Conservation (phyloP, 2,329 filamentous ascomycete species). For the Lasiodiplodia sp. region DNA sequence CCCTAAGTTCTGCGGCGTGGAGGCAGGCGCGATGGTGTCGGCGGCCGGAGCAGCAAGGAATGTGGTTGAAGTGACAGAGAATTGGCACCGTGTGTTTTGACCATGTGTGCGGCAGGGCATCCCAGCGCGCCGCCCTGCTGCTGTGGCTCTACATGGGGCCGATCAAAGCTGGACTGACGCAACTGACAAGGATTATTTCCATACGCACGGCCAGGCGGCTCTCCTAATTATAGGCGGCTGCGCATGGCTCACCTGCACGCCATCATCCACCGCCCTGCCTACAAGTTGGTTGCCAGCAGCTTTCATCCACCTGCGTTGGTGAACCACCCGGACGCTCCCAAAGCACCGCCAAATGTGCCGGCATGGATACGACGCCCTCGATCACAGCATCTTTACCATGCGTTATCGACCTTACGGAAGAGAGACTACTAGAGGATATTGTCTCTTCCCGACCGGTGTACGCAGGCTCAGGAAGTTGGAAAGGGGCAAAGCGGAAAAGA, state of each 20-base stretch:
- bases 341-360: background rate
- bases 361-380: background rate
- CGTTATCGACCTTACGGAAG: background rate
- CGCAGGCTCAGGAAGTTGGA: too few relatives aligned
- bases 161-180: too few relatives aligned
- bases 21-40: slow-evolving; percentile 24
- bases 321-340: background rate
- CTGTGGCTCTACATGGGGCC: too few relatives aligned
- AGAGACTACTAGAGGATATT: background rate
- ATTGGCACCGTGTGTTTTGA: slow-evolving; percentile 22
- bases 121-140: too few relatives aligned
- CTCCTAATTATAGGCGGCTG: slow-evolving; percentile 9
- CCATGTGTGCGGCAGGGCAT: slow-evolving; percentile 2
- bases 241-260: background rate
- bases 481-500: background rate
- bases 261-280: background rate
- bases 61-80: slow-evolving; percentile 21
- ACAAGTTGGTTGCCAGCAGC: too few relatives aligned
- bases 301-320: background rate
- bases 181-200: too few relatives aligned
- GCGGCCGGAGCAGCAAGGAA: slow-evolving; percentile 22
- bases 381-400: background rate
- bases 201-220: too few relatives aligned
- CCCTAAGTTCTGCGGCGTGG: background rate
- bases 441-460: background rate